These are phyloP conservation scores for Puccinia horiana DNA, from an alignment of 1,284 basidiomycete genomes.

Conservation along the genomic window DNA sequence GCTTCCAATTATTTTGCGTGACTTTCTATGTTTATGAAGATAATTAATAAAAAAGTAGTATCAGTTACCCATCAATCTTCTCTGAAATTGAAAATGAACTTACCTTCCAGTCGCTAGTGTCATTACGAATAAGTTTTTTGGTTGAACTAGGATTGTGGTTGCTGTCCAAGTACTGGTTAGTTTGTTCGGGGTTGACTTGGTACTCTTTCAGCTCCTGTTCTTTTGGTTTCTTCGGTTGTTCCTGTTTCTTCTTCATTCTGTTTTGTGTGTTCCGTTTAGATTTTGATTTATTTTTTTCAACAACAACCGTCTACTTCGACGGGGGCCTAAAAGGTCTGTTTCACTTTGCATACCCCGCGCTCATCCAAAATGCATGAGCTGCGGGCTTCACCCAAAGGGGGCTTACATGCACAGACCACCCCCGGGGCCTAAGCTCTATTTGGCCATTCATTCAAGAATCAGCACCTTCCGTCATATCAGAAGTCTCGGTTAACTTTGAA, in stretches of 20 bases:
- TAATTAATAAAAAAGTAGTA: not conserved
- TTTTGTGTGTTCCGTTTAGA: not conserved
- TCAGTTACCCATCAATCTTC: not conserved
- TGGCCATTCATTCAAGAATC: no score
- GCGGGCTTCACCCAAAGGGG: not conserved
- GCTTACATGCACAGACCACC: not conserved
- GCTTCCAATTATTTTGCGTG: conserved; percentile 43
- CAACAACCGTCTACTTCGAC: not conserved
- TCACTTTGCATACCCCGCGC: not conserved
- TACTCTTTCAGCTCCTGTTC: conserved; percentile 12
- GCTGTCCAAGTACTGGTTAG: conserved; percentile 28
- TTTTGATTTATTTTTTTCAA: not conserved
- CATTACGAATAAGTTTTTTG: conserved; percentile 31
- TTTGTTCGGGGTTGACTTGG: conserved; percentile 25
- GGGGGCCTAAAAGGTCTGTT: no score
- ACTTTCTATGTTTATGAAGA: conserved; percentile 22
- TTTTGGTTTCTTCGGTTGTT: conserved; percentile 9
- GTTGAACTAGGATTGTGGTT: conserved; percentile 10
- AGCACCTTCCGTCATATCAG: no score
- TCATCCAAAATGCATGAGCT: not conserved
- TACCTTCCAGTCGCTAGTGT: conserved; percentile 38
- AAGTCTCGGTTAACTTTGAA: no score
- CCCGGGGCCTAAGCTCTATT: no score
- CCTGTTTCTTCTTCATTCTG: conserved; percentile 12
- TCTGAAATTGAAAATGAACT: not conserved